A percentile compares a stretch with the other conserved stretches of the same genome.
These are phyloP conservation scores for Curvularia lunata DNA, from an alignment of 2,329 filamentous ascomycete species.

Conservation along the genomic window DNA sequence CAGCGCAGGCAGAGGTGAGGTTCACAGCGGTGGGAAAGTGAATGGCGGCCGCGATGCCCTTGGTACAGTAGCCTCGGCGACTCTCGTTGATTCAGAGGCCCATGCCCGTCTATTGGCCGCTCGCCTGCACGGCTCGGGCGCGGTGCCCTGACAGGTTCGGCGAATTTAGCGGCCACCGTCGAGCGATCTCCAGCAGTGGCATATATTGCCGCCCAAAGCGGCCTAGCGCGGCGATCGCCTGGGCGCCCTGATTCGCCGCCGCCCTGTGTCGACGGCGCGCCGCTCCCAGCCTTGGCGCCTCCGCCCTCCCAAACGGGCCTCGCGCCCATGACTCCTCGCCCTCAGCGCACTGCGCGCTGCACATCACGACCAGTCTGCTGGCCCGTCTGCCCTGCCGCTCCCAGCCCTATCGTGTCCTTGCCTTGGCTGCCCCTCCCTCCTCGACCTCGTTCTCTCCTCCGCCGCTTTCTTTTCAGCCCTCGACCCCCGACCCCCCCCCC, in stretches of 20 bases:
- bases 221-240: constrained; percentile 20
- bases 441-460: neutral
- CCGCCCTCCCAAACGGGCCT: constrained; percentile 29
- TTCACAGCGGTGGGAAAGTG: constrained; percentile 10
- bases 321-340: neutral
- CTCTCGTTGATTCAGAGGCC: constrained; percentile 8
- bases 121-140: constrained; percentile 19
- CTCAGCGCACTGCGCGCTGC: neutral
- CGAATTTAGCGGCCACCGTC: constrained; percentile 11
- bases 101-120: constrained; percentile 23
- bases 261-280: neutral
- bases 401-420: neutral
- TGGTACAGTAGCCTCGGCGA: constrained; percentile 21
- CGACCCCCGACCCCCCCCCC: neutral
- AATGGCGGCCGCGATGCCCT: constrained; percentile 4
- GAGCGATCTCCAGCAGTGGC: no score
- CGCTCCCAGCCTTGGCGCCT: constrained; percentile 18
- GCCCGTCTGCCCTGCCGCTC: neutral
- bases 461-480: neutral
- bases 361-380: constrained; percentile 4
- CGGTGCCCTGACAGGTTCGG: constrained; percentile 25
- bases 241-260: constrained; percentile 16
- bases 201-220: no score
- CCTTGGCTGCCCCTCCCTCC: neutral
- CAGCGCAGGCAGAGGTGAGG: constrained; percentile 5